These are phyloP conservation scores for Forsythia suspensa DNA, from an alignment of 257 asterid genomes.

Conservation along the genomic window DNA sequence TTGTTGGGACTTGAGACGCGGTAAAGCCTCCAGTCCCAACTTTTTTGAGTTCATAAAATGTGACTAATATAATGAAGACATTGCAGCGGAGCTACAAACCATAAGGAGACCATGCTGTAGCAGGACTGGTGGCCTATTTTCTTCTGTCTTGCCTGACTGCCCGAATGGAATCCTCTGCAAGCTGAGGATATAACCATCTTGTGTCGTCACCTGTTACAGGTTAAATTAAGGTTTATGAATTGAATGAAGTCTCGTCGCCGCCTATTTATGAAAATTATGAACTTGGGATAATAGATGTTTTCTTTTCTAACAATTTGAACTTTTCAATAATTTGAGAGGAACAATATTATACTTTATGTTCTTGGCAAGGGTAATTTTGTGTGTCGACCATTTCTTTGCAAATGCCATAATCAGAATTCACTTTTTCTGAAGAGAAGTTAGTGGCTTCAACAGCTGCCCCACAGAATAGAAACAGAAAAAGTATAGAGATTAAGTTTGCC, in stretches of 20 bases:
- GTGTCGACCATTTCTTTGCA: constrained; percentile 36
- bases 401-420: constrained; percentile 25
- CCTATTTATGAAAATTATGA: no score
- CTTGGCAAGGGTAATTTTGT: constrained; percentile 35
- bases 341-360: constrained; percentile 27
- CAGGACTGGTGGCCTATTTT: constrained; percentile 34
- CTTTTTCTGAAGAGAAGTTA: constrained; percentile 3
- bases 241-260: background rate
- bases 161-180: constrained; percentile 46
- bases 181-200: constrained; percentile 48
- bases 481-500: constrained; percentile 2
- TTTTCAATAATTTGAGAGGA: background rate
- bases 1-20: no score
- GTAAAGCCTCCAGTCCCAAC: no score
- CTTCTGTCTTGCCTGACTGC: constrained; percentile 23
- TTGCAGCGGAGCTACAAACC: constrained; percentile 17
- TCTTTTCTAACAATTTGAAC: no score
- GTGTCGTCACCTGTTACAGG: constrained; percentile 33
- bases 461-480: constrained; percentile 16
- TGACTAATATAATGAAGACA: background rate
- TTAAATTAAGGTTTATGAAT: background rate
- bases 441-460: constrained; percentile 19
- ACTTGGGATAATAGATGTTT: no score
- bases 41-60: no score
- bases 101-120: constrained; percentile 44